Evolutionary conservation across 129 eudicot genomes (phyloP).

Genomic region (Dittrichia graveolens): DNA sequence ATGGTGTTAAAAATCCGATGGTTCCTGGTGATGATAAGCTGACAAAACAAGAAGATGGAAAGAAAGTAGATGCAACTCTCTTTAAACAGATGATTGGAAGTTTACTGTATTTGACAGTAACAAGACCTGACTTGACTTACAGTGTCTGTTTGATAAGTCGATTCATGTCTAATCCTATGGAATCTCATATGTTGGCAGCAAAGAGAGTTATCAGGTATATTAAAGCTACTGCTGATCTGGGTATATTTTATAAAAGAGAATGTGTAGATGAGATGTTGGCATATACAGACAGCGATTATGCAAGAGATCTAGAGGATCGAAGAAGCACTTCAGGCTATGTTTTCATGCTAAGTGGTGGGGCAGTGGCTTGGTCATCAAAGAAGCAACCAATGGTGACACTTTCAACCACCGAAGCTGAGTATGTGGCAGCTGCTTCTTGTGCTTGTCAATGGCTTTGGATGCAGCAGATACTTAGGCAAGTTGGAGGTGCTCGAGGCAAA

Average conservation of each 20-base stretch:
- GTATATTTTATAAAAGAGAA: background rate
- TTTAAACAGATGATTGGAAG: no score
- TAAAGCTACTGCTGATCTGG: no score
- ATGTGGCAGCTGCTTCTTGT: no score
- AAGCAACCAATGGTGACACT: no score
- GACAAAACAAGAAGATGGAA: background rate
- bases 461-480: no score
- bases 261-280: background rate
- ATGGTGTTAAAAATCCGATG: background rate
- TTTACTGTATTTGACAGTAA: background rate
- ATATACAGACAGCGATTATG: background rate
- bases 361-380: background rate
- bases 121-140: background rate
- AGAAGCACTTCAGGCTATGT: background rate
- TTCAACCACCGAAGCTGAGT: no score
- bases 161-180: background rate
- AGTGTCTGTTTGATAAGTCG: background rate
- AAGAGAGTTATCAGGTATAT: constrained; percentile 1
- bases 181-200: background rate
- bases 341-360: background rate
- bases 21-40: background rate
- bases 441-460: no score
- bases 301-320: background rate
- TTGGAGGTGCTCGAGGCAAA: no score
- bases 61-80: background rate